Conservation (phyloP, 352 stramenopile genomes). For the Pythium rishiriense region DNA sequence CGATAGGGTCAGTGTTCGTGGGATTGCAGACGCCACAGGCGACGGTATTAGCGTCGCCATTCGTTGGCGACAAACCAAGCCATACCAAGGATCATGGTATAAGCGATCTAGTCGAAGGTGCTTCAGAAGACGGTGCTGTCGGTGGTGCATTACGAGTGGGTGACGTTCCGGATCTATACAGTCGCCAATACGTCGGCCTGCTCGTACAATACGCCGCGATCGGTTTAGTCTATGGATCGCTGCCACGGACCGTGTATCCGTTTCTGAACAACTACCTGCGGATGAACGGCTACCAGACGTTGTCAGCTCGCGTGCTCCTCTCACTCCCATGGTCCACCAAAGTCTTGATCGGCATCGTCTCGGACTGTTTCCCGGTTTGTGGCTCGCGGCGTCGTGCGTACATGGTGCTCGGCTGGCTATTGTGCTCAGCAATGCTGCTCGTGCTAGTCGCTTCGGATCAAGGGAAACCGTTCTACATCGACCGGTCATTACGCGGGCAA, state of each 20-base stretch:
- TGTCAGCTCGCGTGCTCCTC: conserved; percentile 61
- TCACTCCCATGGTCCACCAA: conserved; percentile 66
- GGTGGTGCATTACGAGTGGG: conserved; percentile 33
- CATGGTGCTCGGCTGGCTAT: conserved; percentile 65
- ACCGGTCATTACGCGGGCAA: conserved; percentile 37
- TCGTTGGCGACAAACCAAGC: neutral
- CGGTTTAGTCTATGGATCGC: conserved; percentile 56
- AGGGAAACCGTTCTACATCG: conserved; percentile 54
- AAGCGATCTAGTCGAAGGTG: neutral
- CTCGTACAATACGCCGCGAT: conserved; percentile 71
- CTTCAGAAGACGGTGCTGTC: neutral
- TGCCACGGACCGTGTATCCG: conserved; percentile 66
- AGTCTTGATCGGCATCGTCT: conserved; percentile 62
- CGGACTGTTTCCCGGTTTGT: conserved; percentile 66
- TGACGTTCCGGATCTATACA: conserved; percentile 53
- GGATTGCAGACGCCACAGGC: neutral
- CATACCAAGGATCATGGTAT: neutral
- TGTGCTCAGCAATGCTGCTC: conserved; percentile 56
- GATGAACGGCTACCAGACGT: conserved; percentile 64
- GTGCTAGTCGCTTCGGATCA: conserved; percentile 43
- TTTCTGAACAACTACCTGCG: conserved; percentile 78
- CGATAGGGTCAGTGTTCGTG: neutral
- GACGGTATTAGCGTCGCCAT: too few species aligned
- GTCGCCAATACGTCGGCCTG: conserved; percentile 52
- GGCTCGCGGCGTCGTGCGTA: conserved; percentile 61